A percentile compares a stretch with the other conserved stretches of the same genome.
phyloP scores from a whole-genome alignment of 2,329 filamentous ascomycete genomes.

The Septoria petroselini region DNA sequence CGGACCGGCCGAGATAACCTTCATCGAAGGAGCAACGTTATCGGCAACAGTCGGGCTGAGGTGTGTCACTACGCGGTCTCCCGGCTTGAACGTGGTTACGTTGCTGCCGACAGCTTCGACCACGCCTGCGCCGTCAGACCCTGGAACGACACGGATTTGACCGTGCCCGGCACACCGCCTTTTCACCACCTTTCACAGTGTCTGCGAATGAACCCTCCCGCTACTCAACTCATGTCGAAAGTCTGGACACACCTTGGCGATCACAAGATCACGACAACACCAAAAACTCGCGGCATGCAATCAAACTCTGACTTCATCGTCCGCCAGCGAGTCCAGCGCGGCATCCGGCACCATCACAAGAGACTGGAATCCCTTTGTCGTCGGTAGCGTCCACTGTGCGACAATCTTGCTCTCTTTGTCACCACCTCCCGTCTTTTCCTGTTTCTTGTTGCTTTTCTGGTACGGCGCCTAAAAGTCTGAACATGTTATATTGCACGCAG shows the following conservation, averaged over 20 bases:
- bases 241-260: constrained; percentile 39
- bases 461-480: not conserved
- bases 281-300: constrained; percentile 43
- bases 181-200: not conserved
- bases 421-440: not conserved
- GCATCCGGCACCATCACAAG: constrained; percentile 21
- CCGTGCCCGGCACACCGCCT: constrained; percentile 14
- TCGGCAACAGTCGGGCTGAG: constrained; percentile 10
- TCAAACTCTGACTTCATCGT: constrained; percentile 23
- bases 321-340: constrained; percentile 20
- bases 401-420: not conserved
- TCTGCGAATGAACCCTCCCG: not conserved
- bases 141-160: constrained; percentile 16
- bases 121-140: constrained; percentile 35
- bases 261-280: constrained; percentile 45
- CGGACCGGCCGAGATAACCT: constrained; percentile 17
- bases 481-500: not conserved
- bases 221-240: too few relatives aligned
- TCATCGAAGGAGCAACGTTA: constrained; percentile 14
- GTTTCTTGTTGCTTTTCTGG: not conserved
- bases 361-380: constrained; percentile 18
- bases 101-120: constrained; percentile 55
- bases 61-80: constrained; percentile 51
- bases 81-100: constrained; percentile 56
- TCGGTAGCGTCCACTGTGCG: not conserved